Evolutionary conservation across 805 yeast genomes (phyloP).

Genomic region (Grigorovia jiainica): DNA sequence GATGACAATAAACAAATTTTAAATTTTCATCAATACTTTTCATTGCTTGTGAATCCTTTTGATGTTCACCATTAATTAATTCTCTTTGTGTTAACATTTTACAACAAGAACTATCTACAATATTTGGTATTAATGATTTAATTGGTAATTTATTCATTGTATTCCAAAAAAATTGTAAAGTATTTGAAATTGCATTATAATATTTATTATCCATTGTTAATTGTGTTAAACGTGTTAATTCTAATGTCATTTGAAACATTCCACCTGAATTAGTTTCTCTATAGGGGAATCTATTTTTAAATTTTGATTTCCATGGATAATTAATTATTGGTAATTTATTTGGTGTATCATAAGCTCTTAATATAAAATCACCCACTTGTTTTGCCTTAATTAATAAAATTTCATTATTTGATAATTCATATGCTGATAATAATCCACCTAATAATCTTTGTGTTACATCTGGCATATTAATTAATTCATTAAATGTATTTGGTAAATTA

Average conservation of each 20-base stretch:
- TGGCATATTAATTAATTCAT: constrained; percentile 43
- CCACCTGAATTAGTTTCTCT: constrained; percentile 34
- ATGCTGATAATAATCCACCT: constrained; percentile 46
- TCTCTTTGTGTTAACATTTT: constrained; percentile 22
- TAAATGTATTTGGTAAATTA: constrained; percentile 30
- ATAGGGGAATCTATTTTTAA: constrained; percentile 32
- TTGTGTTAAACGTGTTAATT: constrained; percentile 44
- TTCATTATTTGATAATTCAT: constrained; percentile 36
- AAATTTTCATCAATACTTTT: constrained; percentile 27
- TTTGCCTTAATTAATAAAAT: constrained; percentile 31
- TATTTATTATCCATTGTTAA: constrained; percentile 39
- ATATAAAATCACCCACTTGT: constrained; percentile 38
- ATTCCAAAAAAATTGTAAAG: constrained; percentile 32
- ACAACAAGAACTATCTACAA: constrained; percentile 46
- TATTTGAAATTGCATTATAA: constrained; percentile 40
- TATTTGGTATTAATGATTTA: constrained; percentile 36
- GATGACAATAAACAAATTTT: constrained; percentile 29
- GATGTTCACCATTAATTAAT: constrained; percentile 27
- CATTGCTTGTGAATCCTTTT: constrained; percentile 28
- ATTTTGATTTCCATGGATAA: constrained; percentile 34
- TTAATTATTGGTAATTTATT: constrained; percentile 42
- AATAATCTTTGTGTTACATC: constrained; percentile 34
- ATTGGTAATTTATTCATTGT: constrained; percentile 29
- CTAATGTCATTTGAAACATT: constrained; percentile 41
- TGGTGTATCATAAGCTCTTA: constrained; percentile 52